Conservation (phyloP, 257 asterid genomes). For the Catharanthus roseus region DNA sequence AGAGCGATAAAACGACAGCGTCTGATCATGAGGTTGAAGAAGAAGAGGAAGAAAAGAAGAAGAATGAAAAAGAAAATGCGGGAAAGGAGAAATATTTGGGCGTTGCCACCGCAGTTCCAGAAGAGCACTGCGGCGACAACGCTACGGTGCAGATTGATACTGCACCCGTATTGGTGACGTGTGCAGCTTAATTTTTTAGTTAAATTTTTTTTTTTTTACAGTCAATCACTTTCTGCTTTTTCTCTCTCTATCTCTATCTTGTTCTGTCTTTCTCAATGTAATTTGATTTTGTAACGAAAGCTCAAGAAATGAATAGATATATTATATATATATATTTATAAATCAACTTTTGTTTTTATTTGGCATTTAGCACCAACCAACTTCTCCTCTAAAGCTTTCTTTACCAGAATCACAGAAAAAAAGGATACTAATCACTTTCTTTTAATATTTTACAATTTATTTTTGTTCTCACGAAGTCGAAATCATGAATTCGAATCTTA, state of each 20-base stretch:
- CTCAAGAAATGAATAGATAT: background rate
- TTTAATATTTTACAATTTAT: too few relatives aligned
- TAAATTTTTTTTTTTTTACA: too few relatives aligned
- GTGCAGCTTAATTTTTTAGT: slow-evolving; percentile 26
- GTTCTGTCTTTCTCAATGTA: background rate
- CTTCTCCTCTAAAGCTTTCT: too few relatives aligned
- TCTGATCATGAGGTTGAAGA: background rate
- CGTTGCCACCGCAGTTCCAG: background rate
- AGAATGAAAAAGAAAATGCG: background rate
- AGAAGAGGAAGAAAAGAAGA: slow-evolving; percentile 6
- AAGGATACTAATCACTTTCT: too few relatives aligned
- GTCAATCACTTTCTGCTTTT: background rate
- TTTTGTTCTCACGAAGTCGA: too few relatives aligned
- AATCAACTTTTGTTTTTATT: background rate
- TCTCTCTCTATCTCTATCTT: background rate
- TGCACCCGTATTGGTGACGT: slow-evolving; percentile 33
- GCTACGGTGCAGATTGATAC: slow-evolving; percentile 24
- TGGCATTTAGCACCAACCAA: background rate
- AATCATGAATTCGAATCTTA: too few relatives aligned
- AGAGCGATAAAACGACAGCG: background rate
- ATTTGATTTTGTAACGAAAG: slow-evolving; percentile 3
- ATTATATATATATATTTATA: too few relatives aligned
- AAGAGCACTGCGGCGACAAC: slow-evolving; percentile 22
- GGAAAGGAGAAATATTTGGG: background rate
- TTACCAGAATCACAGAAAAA: background rate